Evolutionary conservation across 805 yeast species (phyloP), one percentile per base, ranked within the genome.

Genomic region (Yamadazyma phyllophila): DNA sequence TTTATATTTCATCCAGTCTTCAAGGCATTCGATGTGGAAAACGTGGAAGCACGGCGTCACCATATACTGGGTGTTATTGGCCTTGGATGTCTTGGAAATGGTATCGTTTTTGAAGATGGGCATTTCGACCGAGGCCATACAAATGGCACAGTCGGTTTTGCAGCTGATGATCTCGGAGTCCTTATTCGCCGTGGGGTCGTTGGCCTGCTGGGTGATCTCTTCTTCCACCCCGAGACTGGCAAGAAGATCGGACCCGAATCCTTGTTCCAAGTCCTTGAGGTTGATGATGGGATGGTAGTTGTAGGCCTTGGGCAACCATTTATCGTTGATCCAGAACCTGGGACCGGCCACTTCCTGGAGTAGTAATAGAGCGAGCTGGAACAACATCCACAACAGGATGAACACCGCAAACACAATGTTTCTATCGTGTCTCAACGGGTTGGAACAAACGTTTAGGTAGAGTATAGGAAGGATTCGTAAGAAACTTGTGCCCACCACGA

Each of bases 1-100:
- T 57, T 90, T 88, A 61, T 88, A 86, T 61, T 83, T 80, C 97
- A 92, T 89, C 97, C 97, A 92, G 50, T 78, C 81, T 59, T 88
- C 95, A 51, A 92, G 69, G 66, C 98, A 91, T n/a, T 78, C 82
- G 1, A 88, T 77, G 60, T 91, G 97, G 77, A 90, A 92, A 8
- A 89, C 81, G 62, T 91, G 98, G 35, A 82, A 74, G 63, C 98
- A 91, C 1, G 97, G 97, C 0, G 98, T 88, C 2, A 89, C 80
- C 94, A 87, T 85, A 57, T 83, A 85, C 10, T 69, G 65, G 52
- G 80, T 46, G 12, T 43, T 46, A 66, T 59, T 48, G 37, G 20
- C 10, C 15, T 26, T 33, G 7, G 43, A 20, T 5, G 13, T 10
- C 24, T 40, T 40, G 14, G 36, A 15, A 13, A 44, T 56, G 38